Base-by-base conservation (phyloP, 2,329 filamentous ascomycete genomes). In the Pseudogymnoascus sp. region DNA sequence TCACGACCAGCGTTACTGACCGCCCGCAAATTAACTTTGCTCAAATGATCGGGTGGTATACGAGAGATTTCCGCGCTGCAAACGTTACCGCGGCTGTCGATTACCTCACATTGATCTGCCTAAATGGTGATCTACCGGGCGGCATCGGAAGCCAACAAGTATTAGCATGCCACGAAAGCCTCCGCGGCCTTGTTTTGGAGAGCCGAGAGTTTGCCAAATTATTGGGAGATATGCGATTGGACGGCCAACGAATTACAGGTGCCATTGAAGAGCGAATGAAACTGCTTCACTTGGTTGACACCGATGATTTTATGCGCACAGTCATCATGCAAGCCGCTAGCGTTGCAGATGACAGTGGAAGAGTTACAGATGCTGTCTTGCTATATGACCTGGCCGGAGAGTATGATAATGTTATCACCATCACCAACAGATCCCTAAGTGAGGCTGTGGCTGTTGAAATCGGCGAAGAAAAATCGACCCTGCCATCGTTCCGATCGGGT, bases 141-240 rank as follows among this genome's bases (percentile, higher is more conserved):
- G 83, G 89, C 61, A 79, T 87, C 5, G 91, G 91, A 61, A 85
- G 83, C 63, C 86, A 87, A 43, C 93, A 96, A 71, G 83, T 86
- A 60, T 84, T 83, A 57, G 83, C 97, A 37, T 97, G 93, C 74
- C 91, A 97, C 73, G 91, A 96, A 74, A 93, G 91, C 6, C 79
- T 99, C 62, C 89, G 92, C 35, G 94, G 97, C 74, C 85, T 97
- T 61, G 91, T 97, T 25, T 81, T 99, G n/a, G 94, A 99, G 76
- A 96, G 92, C 18, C 86, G 93, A 66, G 94, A 99, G 71, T 99
- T 97, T 74, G 93, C 92, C 70, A 89, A 91, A 70, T 79, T 99
- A 12, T 85, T 99, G 57, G 94, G 95, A 60, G 95, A 99, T 72
- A 91, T 99, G 68, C 84, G 86, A 63, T 84, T 85, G 1, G 91